Percentiles rank a stretch among this genome's conserved stretches.
Evolutionary conservation across 345 rosid species (phyloP).

Genomic region (Eucalyptus virginea): DNA sequence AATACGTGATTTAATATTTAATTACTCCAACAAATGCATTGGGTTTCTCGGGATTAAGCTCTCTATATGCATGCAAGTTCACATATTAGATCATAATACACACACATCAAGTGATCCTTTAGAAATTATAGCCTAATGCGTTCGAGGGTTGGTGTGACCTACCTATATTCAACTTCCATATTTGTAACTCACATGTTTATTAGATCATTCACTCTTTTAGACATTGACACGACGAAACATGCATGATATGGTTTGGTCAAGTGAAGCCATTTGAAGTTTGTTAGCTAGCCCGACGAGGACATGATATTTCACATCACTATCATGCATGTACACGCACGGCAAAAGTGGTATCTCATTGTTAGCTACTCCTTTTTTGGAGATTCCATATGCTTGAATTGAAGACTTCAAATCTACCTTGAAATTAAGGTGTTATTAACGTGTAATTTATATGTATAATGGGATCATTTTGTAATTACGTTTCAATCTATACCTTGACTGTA

Average conservation of each 20-base stretch:
- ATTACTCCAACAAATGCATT: too few species aligned
- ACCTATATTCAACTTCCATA: not conserved
- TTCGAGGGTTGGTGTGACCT: not conserved
- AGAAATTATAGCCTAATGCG: too few species aligned
- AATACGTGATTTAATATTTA: too few species aligned
- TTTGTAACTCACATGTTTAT: not conserved
- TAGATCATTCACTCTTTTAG: not conserved
- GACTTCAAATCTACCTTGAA: not conserved
- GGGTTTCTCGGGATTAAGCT: too few species aligned
- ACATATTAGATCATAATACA: too few species aligned
- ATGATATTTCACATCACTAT: not conserved
- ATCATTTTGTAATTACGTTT: not conserved
- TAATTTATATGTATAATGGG: not conserved
- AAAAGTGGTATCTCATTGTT: not conserved
- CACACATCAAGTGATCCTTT: too few species aligned
- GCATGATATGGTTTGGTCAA: not conserved
- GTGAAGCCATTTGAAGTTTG: not conserved
- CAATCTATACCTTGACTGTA: not conserved
- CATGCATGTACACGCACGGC: not conserved
- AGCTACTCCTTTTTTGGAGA: not conserved
- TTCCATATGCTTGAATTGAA: not conserved
- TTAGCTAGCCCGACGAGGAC: not conserved
- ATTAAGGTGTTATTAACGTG: not conserved
- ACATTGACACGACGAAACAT: not conserved
- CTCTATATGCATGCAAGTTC: too few species aligned